Conservation (phyloP, 75 land plant genomes). For the Ceratopteris richardii region DNA sequence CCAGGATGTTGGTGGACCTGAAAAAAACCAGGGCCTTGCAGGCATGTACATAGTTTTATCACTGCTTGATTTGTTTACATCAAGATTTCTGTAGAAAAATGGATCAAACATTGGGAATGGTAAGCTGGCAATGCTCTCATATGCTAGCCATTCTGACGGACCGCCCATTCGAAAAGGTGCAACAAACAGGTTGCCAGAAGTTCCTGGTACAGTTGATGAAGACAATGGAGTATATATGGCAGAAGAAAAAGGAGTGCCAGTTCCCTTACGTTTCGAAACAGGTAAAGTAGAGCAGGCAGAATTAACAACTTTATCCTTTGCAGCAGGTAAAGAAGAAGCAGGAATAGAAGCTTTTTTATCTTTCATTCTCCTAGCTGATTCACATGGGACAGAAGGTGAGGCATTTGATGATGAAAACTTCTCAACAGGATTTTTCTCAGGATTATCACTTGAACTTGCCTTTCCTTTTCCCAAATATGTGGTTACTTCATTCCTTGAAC, state of each 20-base stretch:
- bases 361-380: background rate
- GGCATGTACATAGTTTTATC: background rate
- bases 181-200: background rate
- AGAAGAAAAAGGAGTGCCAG: background rate
- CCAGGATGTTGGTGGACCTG: conserved; percentile 4
- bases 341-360: background rate
- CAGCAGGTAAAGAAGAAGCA: background rate
- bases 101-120: conserved; percentile 7
- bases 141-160: conserved; percentile 2
- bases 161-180: background rate
- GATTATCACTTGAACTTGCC: background rate
- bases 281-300: no score
- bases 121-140: conserved; percentile 7
- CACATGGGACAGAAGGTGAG: background rate
- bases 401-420: background rate
- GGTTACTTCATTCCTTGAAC: conserved; percentile 26
- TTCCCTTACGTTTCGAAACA: no score
- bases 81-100: background rate
- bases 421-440: background rate
- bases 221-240: background rate
- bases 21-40: conserved; percentile 3
- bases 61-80: conserved; percentile 1
- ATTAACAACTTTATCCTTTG: no score
- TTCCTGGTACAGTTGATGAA: background rate
- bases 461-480: conserved; percentile 10